Conservation (phyloP, 2,329 filamentous ascomycete species). For the Acrodontium crateriforme region DNA sequence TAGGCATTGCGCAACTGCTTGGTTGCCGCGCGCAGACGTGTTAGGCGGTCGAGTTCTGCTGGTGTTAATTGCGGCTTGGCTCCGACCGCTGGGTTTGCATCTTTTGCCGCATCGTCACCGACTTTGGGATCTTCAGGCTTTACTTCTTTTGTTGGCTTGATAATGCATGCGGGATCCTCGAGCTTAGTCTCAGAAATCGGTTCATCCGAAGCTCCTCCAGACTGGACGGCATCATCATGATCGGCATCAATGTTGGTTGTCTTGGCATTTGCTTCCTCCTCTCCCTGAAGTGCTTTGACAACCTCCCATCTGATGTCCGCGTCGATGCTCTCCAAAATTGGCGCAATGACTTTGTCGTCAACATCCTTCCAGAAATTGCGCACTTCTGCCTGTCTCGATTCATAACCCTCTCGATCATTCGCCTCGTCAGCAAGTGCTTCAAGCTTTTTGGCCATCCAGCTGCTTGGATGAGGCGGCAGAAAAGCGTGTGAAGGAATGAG, state of each 20-base stretch:
- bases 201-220: constrained; percentile 4
- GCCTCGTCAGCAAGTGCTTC: constrained; percentile 62
- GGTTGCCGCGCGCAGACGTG: constrained; percentile 29
- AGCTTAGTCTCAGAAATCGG: constrained; percentile 11
- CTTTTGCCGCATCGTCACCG: background rate
- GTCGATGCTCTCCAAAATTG: constrained; percentile 45
- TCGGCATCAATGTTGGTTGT: constrained; percentile 6
- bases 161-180: constrained; percentile 19
- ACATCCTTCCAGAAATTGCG: constrained; percentile 69
- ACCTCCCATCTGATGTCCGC: constrained; percentile 51
- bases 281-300: constrained; percentile 42
- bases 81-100: background rate
- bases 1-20: constrained; percentile 63
- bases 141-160: constrained; percentile 8
- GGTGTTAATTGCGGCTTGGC: constrained; percentile 1
- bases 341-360: constrained; percentile 69
- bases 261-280: constrained; percentile 21
- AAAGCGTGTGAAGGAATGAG: constrained; percentile 88
- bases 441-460: constrained; percentile 72
- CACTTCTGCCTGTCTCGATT: constrained; percentile 60
- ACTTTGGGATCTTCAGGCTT: background rate
- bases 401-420: constrained; percentile 54
- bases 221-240: constrained; percentile 1
- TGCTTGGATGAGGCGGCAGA: constrained; percentile 79
- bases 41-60: constrained; percentile 11